Evolutionary conservation across 2,329 filamentous ascomycete species (phyloP).

Genomic region (Alternaria infectoria): DNA sequence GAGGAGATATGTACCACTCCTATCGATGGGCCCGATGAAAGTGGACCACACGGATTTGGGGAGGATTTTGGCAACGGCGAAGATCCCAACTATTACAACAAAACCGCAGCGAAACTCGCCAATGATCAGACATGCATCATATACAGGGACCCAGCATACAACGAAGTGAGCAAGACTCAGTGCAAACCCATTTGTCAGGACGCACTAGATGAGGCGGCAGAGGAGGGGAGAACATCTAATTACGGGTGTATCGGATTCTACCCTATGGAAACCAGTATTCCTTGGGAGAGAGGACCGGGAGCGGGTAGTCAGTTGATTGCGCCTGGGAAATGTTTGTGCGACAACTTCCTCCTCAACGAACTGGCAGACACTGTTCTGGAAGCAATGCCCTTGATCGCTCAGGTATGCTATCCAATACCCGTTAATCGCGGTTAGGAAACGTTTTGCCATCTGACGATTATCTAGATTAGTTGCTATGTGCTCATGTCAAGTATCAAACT

Average conservation of each 20-base stretch:
- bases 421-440: too few relatives aligned
- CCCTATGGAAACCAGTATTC: background rate
- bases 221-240: conserved; percentile 9
- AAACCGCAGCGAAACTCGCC: too few relatives aligned
- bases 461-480: conserved; percentile 12
- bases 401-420: conserved; percentile 3
- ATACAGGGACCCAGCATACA: background rate
- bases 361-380: conserved; percentile 10
- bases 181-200: background rate
- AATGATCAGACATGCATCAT: background rate
- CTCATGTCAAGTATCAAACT: conserved; percentile 11
- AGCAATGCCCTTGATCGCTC: conserved; percentile 14
- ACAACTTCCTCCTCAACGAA: conserved; percentile 12
- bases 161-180: background rate
- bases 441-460: too few relatives aligned
- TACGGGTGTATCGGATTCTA: conserved; percentile 10
- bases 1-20: background rate
- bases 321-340: conserved; percentile 3
- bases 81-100: too few relatives aligned
- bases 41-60: too few relatives aligned
- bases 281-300: conserved; percentile 5
- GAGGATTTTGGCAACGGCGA: too few relatives aligned
- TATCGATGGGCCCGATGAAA: too few relatives aligned
- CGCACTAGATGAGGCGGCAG: background rate
- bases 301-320: background rate